phyloP scores from a whole-genome alignment of 2,329 filamentous ascomycete species.

The Metarhizium anisopliae region DNA sequence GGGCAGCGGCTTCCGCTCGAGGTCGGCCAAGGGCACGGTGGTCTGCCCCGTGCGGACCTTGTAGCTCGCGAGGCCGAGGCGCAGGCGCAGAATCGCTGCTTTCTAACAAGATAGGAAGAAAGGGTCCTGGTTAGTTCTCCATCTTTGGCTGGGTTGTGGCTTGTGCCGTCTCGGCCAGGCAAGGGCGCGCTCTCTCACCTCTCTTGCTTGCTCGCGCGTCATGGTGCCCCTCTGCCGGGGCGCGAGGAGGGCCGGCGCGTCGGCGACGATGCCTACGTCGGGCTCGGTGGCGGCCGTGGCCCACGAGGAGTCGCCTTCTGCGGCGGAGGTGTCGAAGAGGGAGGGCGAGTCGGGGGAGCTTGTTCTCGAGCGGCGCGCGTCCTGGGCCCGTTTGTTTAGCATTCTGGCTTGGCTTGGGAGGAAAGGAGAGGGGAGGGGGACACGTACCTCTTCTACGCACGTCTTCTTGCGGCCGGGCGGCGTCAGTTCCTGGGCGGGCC shows the following conservation, averaged over 20 bases:
- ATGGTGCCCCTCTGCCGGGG: slow-evolving; percentile 15
- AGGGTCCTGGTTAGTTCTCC: not conserved
- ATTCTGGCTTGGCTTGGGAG: too few species aligned
- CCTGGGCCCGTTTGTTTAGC: not conserved
- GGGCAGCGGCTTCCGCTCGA: slow-evolving; percentile 33
- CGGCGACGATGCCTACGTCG: slow-evolving; percentile 18
- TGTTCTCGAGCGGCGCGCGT: slow-evolving; percentile 16
- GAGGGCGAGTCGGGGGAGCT: slow-evolving; percentile 35
- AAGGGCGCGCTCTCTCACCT: slow-evolving; percentile 23
- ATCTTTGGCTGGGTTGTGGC: too few species aligned
- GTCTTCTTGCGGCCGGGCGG: slow-evolving; percentile 21
- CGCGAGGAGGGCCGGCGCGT: slow-evolving; percentile 2
- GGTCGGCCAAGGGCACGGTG: slow-evolving; percentile 51
- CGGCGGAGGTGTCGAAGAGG: slow-evolving; percentile 39
- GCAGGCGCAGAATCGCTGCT: slow-evolving; percentile 56
- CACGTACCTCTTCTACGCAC: slow-evolving; percentile 23
- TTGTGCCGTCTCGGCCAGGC: too few species aligned
- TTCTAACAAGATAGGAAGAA: slow-evolving; percentile 31
- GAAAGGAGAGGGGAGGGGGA: not conserved
- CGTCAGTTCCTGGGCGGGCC: slow-evolving; percentile 13
- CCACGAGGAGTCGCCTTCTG: slow-evolving; percentile 40
- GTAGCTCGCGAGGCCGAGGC: slow-evolving; percentile 64
- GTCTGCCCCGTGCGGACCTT: slow-evolving; percentile 68
- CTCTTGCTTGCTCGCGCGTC: slow-evolving; percentile 44
- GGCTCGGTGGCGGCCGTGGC: slow-evolving; percentile 41